Base-by-base conservation (phyloP, 2,329 filamentous ascomycete species). In the Grosmannia serpens region DNA sequence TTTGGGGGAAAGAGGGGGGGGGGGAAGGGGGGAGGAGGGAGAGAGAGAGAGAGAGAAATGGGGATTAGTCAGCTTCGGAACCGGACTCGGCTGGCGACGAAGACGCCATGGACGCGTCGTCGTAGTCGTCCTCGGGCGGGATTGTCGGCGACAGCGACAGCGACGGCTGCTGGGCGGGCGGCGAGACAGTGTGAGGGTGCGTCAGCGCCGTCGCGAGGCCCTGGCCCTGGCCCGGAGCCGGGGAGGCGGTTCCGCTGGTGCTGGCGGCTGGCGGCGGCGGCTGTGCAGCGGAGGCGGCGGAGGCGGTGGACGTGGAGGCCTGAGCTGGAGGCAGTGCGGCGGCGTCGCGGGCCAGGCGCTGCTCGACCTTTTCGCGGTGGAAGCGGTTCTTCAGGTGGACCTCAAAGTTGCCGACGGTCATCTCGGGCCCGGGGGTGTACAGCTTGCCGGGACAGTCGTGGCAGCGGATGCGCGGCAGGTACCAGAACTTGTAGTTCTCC, bases 391-490 rank as follows among this genome's bases (percentile, higher is more conserved):
- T 89, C 54, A 97, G 77, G 74, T 99, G 94, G 1, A 95, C 84
- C 72, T 96, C 89, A 63, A 99, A 99, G 68, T 96, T 95, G 52
- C 86, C 86, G 6, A 92, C 88, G 2, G 90, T 91, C 69, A 82
- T 87, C 27, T 87, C 89, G 0, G 91, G 90, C 0, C 91, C 89
- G 0, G 91, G 89, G 0, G 91, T 96, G 71, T 99, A 99, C 13
- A 96, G 77, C 71, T 96, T 97, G 33, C 89, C 90, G 0, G 90
- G 89, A 69, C 94, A 97, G 70, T 99, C 94, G 53, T 87, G 83
- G 70, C 94, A 99, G 60, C 89, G 82, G 63, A 99, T 96, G 55
- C 94, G 81, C 10, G 94, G 94, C 55, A 96, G 77, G 72, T 87
- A 97, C 73, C 88, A 88, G 65, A 87, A 89, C 61, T 89, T 76